Percentiles rank a stretch among this genome's conserved stretches.
Conservation (phyloP, 1,284 basidiomycete species). For the Lignosus rhinocerotis region DNA sequence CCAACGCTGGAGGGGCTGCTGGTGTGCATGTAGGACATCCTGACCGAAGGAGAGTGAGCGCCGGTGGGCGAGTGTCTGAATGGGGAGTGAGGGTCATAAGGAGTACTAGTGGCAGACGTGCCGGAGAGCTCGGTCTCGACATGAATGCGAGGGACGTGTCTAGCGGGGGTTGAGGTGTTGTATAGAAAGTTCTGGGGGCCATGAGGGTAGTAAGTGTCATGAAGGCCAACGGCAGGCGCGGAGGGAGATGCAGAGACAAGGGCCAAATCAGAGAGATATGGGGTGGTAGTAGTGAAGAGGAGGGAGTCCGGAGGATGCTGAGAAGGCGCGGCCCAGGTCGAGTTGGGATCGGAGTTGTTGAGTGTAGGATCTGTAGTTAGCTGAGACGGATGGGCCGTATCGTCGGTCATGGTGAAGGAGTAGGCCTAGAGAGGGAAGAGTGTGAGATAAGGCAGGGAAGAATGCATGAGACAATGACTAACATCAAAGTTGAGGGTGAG, state of each 20-base stretch:
- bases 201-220: constrained; percentile 5
- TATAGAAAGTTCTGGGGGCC: neutral
- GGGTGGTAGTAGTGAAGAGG: neutral
- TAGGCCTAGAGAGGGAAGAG: neutral
- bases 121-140: constrained; percentile 11
- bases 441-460: neutral
- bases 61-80: neutral
- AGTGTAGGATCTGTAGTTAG: neutral
- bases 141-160: constrained; percentile 13
- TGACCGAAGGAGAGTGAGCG: neutral
- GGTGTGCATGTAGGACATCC: constrained; percentile 2
- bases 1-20: constrained; percentile 16
- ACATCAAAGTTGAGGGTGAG: constrained; percentile 8
- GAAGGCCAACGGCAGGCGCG: neutral
- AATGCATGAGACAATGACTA: neutral
- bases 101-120: constrained; percentile 2
- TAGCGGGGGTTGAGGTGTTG: neutral
- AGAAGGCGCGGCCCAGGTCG: neutral
- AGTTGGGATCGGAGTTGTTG: neutral
- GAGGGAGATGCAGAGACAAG: neutral
- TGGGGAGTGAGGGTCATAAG: constrained; percentile 8
- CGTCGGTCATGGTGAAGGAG: neutral
- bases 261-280: neutral
- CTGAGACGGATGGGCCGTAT: neutral
- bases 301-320: constrained; percentile 1